Base-by-base conservation (phyloP, 1,284 basidiomycete genomes). In the Paramarasmius palmivorus region DNA sequence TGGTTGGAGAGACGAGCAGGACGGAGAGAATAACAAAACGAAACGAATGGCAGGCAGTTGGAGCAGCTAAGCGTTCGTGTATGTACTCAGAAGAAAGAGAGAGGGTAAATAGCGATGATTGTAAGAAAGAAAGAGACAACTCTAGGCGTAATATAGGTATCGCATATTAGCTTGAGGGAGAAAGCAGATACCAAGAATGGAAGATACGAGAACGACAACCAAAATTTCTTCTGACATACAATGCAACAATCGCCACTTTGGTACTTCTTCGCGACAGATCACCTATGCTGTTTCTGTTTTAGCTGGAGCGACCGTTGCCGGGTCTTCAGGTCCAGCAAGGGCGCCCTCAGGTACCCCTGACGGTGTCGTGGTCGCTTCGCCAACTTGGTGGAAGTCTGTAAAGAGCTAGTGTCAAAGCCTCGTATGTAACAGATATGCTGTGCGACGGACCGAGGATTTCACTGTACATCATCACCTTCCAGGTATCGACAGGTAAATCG, bases 391-490 rank as follows among this genome's bases (percentile, higher is more conserved):
- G 77, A 90, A 90, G 64, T 90, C 88, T 90, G 22, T 57, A n/a
- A 49, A 50, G n/a, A n/a, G n/a, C n/a, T n/a, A n/a, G n/a, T n/a
- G n/a, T n/a, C n/a, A n/a, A n/a, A n/a, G n/a, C n/a, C n/a, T n/a
- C n/a, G n/a, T n/a, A n/a, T n/a, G n/a, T n/a, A n/a, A n/a, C n/a
- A n/a, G n/a, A 19, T 17, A 57, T 14, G 49, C 6, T 44, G 50
- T 12, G 20, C 15, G 14, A 74, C 86, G 58, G 61, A 93, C 93
- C 92, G n/a, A 95, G 77, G 61, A 95, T 95, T 73, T 95, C 93
- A 64, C 86, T 89, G 75, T 95, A 95, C 93, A 95, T 95, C 93
- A 95, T 95, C 65, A 98, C 96, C 75, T 98, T 98, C 96, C 96
- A 99, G 3, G 94, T 98, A 69, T 99, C 96, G 23, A 99, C 93